Evolutionary conservation across 2,329 filamentous ascomycete genomes (phyloP).

Genomic region (Aspergillus texensis): DNA sequence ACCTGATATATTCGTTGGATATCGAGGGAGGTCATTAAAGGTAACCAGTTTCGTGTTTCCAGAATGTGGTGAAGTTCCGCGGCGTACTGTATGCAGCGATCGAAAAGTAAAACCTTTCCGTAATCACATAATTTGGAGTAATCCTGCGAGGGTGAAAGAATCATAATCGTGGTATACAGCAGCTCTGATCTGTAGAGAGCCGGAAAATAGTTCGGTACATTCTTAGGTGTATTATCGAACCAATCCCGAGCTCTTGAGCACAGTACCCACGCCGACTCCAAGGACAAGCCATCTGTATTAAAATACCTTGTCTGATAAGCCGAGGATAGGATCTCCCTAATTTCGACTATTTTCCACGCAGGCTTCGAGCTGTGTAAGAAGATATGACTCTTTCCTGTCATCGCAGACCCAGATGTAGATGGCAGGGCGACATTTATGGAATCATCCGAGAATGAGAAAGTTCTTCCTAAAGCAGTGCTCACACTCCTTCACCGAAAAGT

Average conservation of each 20-base stretch:
- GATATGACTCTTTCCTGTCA: conserved; percentile 43
- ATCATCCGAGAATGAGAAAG: conserved; percentile 93
- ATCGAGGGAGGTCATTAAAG: conserved; percentile 84
- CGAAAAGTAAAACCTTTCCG: conserved; percentile 79
- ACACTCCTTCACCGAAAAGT: conserved; percentile 62
- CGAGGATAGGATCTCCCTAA: conserved; percentile 81
- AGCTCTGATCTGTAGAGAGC: conserved; percentile 85
- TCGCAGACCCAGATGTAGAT: conserved; percentile 50
- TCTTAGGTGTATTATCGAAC: conserved; percentile 73
- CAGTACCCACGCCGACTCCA: conserved; percentile 47
- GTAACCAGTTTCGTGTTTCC: conserved; percentile 59
- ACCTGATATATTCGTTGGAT: conserved; percentile 79
- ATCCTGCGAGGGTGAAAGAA: conserved; percentile 77
- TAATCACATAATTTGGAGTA: conserved; percentile 73
- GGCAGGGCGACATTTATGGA: conserved; percentile 81
- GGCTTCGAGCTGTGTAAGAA: conserved; percentile 65
- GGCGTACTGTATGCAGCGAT: conserved; percentile 82
- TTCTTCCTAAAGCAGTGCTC: conserved; percentile 81
- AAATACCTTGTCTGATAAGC: conserved; percentile 92
- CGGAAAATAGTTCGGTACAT: conserved; percentile 66
- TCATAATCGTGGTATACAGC: conserved; percentile 88
- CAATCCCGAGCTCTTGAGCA: conserved; percentile 69
- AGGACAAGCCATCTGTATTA: conserved; percentile 68
- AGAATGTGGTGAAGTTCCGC: conserved; percentile 71
- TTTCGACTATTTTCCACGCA: conserved; percentile 75